Evolutionary conservation across 306 rosid species (phyloP).

Genomic region (Cucumis hystrix): DNA sequence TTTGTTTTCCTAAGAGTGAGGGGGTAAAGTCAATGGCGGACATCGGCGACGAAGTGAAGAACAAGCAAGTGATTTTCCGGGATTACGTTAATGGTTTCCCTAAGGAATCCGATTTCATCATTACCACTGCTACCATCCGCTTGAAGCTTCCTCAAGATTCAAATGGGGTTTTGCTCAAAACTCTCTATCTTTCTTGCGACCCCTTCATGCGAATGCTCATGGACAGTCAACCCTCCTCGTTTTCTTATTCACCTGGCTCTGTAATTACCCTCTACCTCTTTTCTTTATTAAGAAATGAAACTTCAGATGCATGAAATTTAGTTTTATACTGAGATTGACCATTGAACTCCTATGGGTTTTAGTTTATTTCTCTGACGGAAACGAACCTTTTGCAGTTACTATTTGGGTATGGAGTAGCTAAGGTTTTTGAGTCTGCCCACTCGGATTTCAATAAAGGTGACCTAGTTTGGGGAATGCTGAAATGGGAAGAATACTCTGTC

Average conservation of each 20-base stretch:
- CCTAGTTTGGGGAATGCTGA: constrained; percentile 44
- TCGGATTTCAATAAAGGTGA: constrained; percentile 37
- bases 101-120: constrained; percentile 21
- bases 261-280: background rate
- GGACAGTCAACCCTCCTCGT: background rate
- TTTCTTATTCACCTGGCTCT: constrained; percentile 7
- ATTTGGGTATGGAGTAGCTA: constrained; percentile 34
- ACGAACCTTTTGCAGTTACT: constrained; percentile 23
- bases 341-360: background rate
- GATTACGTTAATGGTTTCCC: constrained; percentile 21
- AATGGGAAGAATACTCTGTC: constrained; percentile 55
- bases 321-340: background rate
- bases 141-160: constrained; percentile 25
- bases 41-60: constrained; percentile 12
- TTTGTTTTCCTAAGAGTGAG: too few species aligned
- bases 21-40: constrained; percentile 7
- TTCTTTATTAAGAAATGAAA: background rate
- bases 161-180: constrained; percentile 19
- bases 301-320: background rate
- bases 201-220: constrained; percentile 28
- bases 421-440: constrained; percentile 45
- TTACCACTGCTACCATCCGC: background rate
- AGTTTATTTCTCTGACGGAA: background rate
- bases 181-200: constrained; percentile 37
- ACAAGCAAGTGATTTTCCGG: constrained; percentile 24